These are phyloP conservation scores for Dispira parvispora DNA, from an alignment of 192 early-diverging fungal species.

Conservation along the genomic window DNA sequence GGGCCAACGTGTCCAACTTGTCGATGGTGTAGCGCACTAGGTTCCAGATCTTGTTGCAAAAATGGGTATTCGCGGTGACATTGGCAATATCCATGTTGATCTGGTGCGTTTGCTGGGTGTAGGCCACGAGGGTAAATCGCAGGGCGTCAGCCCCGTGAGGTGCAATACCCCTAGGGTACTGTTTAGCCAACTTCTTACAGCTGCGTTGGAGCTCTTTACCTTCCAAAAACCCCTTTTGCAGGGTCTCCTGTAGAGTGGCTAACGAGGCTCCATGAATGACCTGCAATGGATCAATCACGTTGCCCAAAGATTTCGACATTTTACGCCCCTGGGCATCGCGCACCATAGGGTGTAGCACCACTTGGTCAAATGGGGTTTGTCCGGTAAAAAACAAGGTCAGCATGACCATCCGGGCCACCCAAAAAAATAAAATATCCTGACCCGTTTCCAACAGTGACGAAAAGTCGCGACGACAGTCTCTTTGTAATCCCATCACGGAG, in stretches of 20 bases:
- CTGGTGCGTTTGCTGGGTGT: conserved; percentile 23
- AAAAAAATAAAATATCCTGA: conserved; percentile 99
- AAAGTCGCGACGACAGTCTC: no score
- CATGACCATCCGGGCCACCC: conserved; percentile 99
- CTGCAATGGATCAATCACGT: conserved; percentile 94
- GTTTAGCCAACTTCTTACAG: conserved; percentile 66
- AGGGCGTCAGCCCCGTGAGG: conserved; percentile 95
- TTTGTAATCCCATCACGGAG: conserved; percentile 91
- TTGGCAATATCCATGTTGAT: conserved; percentile 85
- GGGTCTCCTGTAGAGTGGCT: conserved; percentile 52
- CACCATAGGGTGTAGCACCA: conserved; percentile 96
- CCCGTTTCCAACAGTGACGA: conserved; percentile 96
- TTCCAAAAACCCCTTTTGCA: conserved; percentile 94
- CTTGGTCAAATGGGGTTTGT: conserved; percentile 62
- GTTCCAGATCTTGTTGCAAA: conserved; percentile 99
- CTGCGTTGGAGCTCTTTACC: conserved; percentile 69
- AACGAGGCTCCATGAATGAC: conserved; percentile 90
- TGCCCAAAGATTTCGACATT: conserved; percentile 93
- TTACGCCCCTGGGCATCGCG: conserved; percentile 97
- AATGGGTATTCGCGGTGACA: conserved; percentile 95
- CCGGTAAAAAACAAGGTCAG: conserved; percentile 73
- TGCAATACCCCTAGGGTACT: conserved; percentile 94
- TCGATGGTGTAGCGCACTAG: conserved; percentile 83
- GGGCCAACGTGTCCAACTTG: conserved; percentile 76
- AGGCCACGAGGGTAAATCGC: conserved; percentile 64